Evolutionary conservation across 371 early-diverging fungal species (phyloP), one percentile per base, ranked within the genome.

Genomic region (Cokeromyces recurvatus): DNA sequence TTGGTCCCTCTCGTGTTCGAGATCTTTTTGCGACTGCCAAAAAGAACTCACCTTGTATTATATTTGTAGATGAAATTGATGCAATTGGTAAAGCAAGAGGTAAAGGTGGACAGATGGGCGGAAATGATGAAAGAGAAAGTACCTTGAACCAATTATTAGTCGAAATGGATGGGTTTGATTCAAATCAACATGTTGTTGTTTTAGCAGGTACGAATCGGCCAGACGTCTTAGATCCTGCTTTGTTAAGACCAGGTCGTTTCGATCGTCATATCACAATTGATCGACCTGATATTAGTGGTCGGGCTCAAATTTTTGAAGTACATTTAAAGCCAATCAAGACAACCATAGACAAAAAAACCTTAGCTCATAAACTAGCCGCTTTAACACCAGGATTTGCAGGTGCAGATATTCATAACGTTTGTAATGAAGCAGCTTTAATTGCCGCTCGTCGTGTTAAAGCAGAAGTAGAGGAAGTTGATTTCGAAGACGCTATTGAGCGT

Each of bases 41-140:
- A 72, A 95, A 97, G 77, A 83, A 94, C 49, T 85, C 97, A 1
- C 99, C 99, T 3, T 96, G 97, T 70, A 98, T 99, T 53, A 91
- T 99, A 49, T 99, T 99, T 65, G 93, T 99, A 31, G 99, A 99
- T 60, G 99, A 99, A 77, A 99, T 99, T 59, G 99, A 99, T 74
- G 99, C 99, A 3, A 98, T 99, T 53, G 99, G 98, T 48, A 98
- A 96, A 69, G 92, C 98, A 17, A 92, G 99, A 62, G 94, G 93
- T 19, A 87, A 89, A 58, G 93, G 94, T 16, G 85, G 89, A 48
- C 85, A 87, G 63, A 48, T 46, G 43, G 58, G 58, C 35, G 95
- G 95, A 38, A 96, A 99, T 61, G 99, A 99, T 57, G 99, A 98
- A 70, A 87, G 99, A 35, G 99, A 98, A 68, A 87, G 87, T 51